Conservation (phyloP, 2,329 filamentous ascomycete species). For the Beauveria medogensis region DNA sequence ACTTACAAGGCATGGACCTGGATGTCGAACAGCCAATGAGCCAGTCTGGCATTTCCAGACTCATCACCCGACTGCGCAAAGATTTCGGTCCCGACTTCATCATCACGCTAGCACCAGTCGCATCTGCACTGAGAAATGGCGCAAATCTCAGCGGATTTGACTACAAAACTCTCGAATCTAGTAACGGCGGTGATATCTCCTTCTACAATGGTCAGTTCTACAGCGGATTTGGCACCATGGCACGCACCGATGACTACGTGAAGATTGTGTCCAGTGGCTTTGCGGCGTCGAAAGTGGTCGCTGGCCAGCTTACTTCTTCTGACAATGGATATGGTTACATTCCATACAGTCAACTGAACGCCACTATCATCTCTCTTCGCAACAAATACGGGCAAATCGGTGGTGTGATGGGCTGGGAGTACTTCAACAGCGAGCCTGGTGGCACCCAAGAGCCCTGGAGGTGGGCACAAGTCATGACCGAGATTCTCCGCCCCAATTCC, state of each 20-base stretch:
- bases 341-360: constrained; percentile 34
- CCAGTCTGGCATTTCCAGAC: constrained; percentile 52
- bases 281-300: constrained; percentile 60
- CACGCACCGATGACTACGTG: constrained; percentile 33
- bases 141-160: constrained; percentile 68
- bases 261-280: constrained; percentile 53
- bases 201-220: constrained; percentile 92
- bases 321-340: constrained; percentile 51
- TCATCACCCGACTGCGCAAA: constrained; percentile 56
- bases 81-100: constrained; percentile 64
- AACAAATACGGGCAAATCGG: constrained; percentile 59
- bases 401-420: constrained; percentile 88
- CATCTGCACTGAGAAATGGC: constrained; percentile 52
- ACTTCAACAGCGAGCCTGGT: constrained; percentile 66
- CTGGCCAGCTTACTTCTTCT: constrained; percentile 70
- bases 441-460: constrained; percentile 56
- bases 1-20: constrained; percentile 61
- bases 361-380: constrained; percentile 31
- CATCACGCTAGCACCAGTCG: constrained; percentile 72
- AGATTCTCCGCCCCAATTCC: constrained; percentile 20
- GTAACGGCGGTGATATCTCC: constrained; percentile 52
- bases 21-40: constrained; percentile 71
- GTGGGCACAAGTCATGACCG: constrained; percentile 62
- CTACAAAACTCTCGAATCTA: constrained; percentile 62
- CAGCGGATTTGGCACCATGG: constrained; percentile 65